phyloP scores from a whole-genome alignment of 2,329 filamentous ascomycete species.

The Colletotrichum sp. region DNA sequence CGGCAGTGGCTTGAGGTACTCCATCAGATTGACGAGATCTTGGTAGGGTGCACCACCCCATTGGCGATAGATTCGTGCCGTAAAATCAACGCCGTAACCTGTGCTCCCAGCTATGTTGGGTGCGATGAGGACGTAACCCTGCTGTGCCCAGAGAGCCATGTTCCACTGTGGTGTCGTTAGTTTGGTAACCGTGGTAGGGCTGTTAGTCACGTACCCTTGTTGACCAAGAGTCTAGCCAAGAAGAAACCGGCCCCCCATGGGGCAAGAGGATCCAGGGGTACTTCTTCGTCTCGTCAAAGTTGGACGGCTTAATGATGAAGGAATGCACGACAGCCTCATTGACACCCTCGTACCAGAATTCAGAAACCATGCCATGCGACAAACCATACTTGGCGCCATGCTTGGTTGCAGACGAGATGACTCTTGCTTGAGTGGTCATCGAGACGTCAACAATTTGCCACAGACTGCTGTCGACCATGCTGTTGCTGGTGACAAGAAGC shows the following conservation, averaged over 20 bases:
- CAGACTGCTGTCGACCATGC: slow-evolving; percentile 41
- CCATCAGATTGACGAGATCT: slow-evolving; percentile 60
- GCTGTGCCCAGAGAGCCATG: slow-evolving; percentile 60
- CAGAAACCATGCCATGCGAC: slow-evolving; percentile 39
- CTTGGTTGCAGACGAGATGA: slow-evolving; percentile 35
- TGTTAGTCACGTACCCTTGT: slow-evolving; percentile 36
- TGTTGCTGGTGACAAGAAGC: slow-evolving; percentile 42
- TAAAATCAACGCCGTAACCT: slow-evolving; percentile 55
- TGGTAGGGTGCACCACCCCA: slow-evolving; percentile 62
- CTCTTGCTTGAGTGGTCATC: slow-evolving; percentile 22
- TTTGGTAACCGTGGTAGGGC: neutral
- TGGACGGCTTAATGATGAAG: slow-evolving; percentile 42
- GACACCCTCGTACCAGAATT: slow-evolving; percentile 45
- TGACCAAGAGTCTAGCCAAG: slow-evolving; percentile 60
- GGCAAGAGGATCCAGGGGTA: slow-evolving; percentile 43
- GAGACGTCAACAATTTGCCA: slow-evolving; percentile 38
- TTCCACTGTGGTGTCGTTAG: slow-evolving; percentile 49
- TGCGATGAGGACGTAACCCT: slow-evolving; percentile 64
- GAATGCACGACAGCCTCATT: slow-evolving; percentile 41
- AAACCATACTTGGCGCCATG: slow-evolving; percentile 37
- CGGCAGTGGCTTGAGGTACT: slow-evolving; percentile 54
- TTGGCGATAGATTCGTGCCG: slow-evolving; percentile 46
- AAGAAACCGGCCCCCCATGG: slow-evolving; percentile 46
- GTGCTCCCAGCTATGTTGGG: slow-evolving; percentile 65
- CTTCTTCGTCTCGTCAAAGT: slow-evolving; percentile 38